A percentile compares a stretch with the other conserved stretches of the same genome.
Evolutionary conservation across 768 basidiomycete genomes (phyloP).

Genomic region (Clitopilus passeckerianus): DNA sequence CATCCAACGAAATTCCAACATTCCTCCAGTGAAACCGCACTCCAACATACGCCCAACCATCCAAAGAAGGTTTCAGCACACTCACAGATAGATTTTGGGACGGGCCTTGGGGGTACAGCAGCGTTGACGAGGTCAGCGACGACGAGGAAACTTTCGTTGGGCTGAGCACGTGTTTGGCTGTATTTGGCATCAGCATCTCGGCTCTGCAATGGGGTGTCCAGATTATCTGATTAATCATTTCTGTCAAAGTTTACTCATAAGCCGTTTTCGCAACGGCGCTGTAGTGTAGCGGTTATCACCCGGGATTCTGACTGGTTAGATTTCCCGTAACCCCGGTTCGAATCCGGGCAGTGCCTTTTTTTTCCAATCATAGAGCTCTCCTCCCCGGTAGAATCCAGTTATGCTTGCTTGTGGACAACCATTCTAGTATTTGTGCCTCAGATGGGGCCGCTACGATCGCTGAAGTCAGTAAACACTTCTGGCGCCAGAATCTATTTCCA

Average conservation of each 20-base stretch:
- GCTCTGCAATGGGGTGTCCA: too few species aligned
- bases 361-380: too few species aligned
- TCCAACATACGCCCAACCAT: constrained; percentile 13
- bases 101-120: constrained; percentile 31
- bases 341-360: neutral
- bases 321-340: constrained; percentile 1
- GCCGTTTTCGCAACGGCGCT: neutral
- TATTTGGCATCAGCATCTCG: constrained; percentile 1
- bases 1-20: constrained; percentile 32
- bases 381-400: neutral
- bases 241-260: neutral
- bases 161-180: constrained; percentile 13
- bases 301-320: neutral
- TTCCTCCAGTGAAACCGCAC: constrained; percentile 19
- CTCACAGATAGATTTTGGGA: constrained; percentile 37
- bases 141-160: constrained; percentile 11
- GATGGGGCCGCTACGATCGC: too few species aligned
- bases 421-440: too few species aligned
- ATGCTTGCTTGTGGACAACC: too few species aligned
- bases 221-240: too few species aligned
- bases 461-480: too few species aligned
- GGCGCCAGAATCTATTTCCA: too few species aligned
- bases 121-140: constrained; percentile 28
- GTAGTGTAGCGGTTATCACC: neutral
- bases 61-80: constrained; percentile 18